Percentiles rank a stretch among this genome's conserved stretches.
Conservation (phyloP, 108 stramenopile genomes). For the Aureococcus anophagefferens region DNA sequence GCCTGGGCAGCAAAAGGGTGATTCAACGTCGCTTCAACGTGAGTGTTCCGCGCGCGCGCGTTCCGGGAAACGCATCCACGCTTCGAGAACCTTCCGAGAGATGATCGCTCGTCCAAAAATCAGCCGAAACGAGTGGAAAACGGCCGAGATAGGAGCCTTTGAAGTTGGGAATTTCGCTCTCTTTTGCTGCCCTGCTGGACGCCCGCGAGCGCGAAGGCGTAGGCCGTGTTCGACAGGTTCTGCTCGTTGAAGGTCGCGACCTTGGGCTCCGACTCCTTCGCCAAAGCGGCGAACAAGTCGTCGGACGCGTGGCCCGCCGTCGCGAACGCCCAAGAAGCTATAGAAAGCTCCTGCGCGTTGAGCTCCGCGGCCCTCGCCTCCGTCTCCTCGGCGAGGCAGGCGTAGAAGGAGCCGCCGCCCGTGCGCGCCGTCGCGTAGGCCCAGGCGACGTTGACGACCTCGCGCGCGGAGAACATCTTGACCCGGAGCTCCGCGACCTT, state of each 20-base stretch:
- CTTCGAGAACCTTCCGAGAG: too few relatives aligned
- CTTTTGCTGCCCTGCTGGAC: too few relatives aligned
- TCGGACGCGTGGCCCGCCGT: not conserved
- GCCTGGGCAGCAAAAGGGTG: too few relatives aligned
- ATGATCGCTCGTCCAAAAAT: too few relatives aligned
- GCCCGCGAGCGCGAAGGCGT: not conserved
- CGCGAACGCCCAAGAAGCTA: not conserved
- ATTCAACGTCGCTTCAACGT: too few relatives aligned
- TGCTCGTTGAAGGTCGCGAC: not conserved
- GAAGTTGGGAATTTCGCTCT: too few relatives aligned
- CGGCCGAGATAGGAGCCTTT: too few relatives aligned
- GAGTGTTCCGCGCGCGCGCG: too few relatives aligned
- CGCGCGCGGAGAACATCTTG: not conserved
- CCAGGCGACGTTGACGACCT: not conserved
- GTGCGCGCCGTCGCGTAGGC: not conserved
- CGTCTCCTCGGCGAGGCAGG: not conserved
- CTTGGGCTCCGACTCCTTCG: not conserved
- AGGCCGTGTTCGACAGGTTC: not conserved
- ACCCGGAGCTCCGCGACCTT: too few relatives aligned
- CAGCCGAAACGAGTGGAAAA: too few relatives aligned
- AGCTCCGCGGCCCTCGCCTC: not conserved
- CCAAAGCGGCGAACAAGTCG: not conserved
- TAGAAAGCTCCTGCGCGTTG: not conserved
- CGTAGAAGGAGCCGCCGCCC: not conserved
- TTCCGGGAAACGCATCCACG: too few relatives aligned